These are phyloP conservation scores for Camillea tinctor DNA, from an alignment of 2,329 filamentous ascomycete genomes.

Conservation along the genomic window DNA sequence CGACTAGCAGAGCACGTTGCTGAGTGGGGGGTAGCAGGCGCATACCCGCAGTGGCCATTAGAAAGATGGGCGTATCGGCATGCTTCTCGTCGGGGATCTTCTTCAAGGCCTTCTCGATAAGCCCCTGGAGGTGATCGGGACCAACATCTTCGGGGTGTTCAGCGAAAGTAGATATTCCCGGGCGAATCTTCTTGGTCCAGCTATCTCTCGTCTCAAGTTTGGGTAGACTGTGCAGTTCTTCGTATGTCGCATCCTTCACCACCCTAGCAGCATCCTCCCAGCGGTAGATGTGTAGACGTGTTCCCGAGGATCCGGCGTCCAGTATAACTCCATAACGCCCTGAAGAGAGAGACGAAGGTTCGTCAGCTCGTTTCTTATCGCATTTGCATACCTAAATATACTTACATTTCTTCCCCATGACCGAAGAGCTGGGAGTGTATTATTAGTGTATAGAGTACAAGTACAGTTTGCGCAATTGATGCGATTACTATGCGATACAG, in stretches of 20 bases:
- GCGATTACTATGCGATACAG: conserved; percentile 1
- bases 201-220: conserved; percentile 78
- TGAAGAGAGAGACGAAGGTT: conserved; percentile 26
- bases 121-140: conserved; percentile 72
- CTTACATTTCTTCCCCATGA: conserved; percentile 33
- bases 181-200: conserved; percentile 92
- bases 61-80: conserved; percentile 83
- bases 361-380: conserved; percentile 3
- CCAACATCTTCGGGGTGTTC: conserved; percentile 74
- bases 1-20: conserved; percentile 68
- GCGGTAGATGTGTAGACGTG: conserved; percentile 88
- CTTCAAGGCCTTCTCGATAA: conserved; percentile 78
- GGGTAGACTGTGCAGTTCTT: conserved; percentile 69
- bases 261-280: conserved; percentile 79
- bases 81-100: conserved; percentile 76
- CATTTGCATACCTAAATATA: neutral
- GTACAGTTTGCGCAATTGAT: conserved; percentile 13
- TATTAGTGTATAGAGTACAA: neutral
- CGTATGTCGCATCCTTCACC: conserved; percentile 55
- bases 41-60: conserved; percentile 96
- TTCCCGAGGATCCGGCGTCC: conserved; percentile 96
- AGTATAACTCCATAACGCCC: conserved; percentile 88
- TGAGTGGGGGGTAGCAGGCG: conserved; percentile 75
- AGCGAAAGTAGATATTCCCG: conserved; percentile 89
- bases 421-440: conserved; percentile 12